Evolutionary conservation across 1,139 yeast genomes (phyloP).

Genomic region (Protomyces macrosporus): DNA sequence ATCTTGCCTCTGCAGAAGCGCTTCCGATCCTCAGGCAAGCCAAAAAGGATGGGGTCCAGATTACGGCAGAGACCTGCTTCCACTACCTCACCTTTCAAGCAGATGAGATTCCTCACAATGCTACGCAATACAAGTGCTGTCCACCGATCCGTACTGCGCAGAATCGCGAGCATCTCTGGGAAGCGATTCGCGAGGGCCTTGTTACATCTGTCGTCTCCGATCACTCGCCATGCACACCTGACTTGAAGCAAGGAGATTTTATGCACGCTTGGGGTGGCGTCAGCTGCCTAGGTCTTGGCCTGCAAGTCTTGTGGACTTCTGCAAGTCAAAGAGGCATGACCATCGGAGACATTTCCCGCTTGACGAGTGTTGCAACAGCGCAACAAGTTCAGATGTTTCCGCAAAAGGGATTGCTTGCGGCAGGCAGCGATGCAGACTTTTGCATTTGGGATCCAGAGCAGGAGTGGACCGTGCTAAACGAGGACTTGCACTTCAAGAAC

Average conservation of each 20-base stretch:
- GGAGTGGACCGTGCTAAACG: slow-evolving; percentile 29
- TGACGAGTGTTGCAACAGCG: slow-evolving; percentile 46
- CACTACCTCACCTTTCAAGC: slow-evolving; percentile 46
- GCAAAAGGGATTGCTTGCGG: slow-evolving; percentile 43
- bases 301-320: slow-evolving; percentile 41
- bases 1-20: slow-evolving; percentile 47
- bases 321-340: slow-evolving; percentile 36
- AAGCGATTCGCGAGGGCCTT: slow-evolving; percentile 46
- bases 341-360: slow-evolving; percentile 45
- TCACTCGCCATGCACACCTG: slow-evolving; percentile 44
- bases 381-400: slow-evolving; percentile 44
- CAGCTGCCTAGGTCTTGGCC: slow-evolving; percentile 45
- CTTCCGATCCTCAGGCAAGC: slow-evolving; percentile 44
- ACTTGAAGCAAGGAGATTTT: slow-evolving; percentile 34
- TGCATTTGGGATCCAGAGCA: slow-evolving; percentile 46
- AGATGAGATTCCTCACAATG: slow-evolving; percentile 41
- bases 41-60: slow-evolving; percentile 43
- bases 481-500: slow-evolving; percentile 62
- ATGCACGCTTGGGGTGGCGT: slow-evolving; percentile 45
- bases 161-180: slow-evolving; percentile 47
- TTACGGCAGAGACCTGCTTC: slow-evolving; percentile 50
- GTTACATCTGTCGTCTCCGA: slow-evolving; percentile 47
- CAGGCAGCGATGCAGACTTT: slow-evolving; percentile 46
- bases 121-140: slow-evolving; percentile 49
- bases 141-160: slow-evolving; percentile 46